Percentiles rank a stretch among this genome's conserved stretches.
Evolutionary conservation across 2,329 filamentous ascomycete species (phyloP).

Genomic region (Talaromyces piceae): DNA sequence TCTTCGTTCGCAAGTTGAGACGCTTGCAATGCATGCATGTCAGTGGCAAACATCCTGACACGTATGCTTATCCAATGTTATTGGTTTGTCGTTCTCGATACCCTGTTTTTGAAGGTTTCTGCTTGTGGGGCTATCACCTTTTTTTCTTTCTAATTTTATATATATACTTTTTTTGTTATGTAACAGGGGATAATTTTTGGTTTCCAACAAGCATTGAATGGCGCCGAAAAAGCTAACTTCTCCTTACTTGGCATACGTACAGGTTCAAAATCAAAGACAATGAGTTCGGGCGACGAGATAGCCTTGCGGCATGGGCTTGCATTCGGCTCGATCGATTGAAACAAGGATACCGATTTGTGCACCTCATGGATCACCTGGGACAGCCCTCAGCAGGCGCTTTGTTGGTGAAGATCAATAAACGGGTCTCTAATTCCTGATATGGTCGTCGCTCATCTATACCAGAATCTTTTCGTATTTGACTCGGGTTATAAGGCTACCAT

Average conservation of each 20-base stretch:
- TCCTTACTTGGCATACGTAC: background rate
- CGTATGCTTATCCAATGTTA: background rate
- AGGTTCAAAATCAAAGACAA: conserved; percentile 85
- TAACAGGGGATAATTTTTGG: no score
- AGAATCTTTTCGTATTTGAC: background rate
- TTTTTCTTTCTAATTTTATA: background rate
- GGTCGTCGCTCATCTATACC: background rate
- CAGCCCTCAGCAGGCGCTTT: conserved; percentile 59
- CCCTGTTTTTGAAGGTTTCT: background rate
- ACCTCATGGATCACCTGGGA: conserved; percentile 64
- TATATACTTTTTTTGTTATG: no score
- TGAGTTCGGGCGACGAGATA: conserved; percentile 60
- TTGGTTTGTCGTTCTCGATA: background rate
- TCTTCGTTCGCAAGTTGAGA: background rate
- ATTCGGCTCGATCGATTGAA: conserved; percentile 74
- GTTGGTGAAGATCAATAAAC: conserved; percentile 66
- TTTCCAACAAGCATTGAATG: no score
- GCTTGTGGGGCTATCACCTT: background rate
- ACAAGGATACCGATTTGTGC: conserved; percentile 69
- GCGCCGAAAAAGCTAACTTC: background rate
- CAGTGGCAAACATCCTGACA: background rate
- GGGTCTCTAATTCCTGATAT: conserved; percentile 13
- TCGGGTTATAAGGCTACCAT: background rate
- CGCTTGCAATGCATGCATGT: background rate
- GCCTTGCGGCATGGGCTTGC: conserved; percentile 80